Evolutionary conservation across 108 stramenopile species (phyloP), one percentile per base, ranked within the genome.

Genomic region (Pseudonitzschia delicatissima): DNA sequence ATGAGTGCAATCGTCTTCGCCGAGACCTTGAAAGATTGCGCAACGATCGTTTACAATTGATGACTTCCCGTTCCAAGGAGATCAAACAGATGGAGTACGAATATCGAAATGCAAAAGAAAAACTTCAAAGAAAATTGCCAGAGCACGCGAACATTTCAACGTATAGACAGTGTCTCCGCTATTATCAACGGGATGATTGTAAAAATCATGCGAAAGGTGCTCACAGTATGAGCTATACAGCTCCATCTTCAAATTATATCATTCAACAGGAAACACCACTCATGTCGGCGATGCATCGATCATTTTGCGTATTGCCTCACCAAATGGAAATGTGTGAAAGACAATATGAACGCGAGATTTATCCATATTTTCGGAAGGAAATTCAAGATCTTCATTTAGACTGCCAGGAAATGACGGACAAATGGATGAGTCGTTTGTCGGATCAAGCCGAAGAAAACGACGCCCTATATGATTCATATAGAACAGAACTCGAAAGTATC

Each of bases 271-370:
- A 61, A 20, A 61, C 60, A 21, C 35, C 0, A 3, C 60, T 61
- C 26, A 6, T 61, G 3, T 61, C 60, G 21, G 32, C 39, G 21
- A 23, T 61, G 60, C 60, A 61, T 25, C 60, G 60, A 8, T 37
- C 60, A 2, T 61, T 61, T 61, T 40, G 20, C 5, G 60, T 61
- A 7, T 12, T 61, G 5, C 60, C 60, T 4, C 20, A 61, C 39
- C 60, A 61, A 25, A 61, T 61, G 9, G 60, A 40, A 42, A 20
- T 61, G 23, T 11, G 8, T 4, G 39, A 61, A 13, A n/a, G 32
- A 5, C 23, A 42, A 28, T 61, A 40, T 37, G 31, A 42, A 26
- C 21, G 26, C 25, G 21, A 61, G 2, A 9, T 61, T 2, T 42
- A 40, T 36, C 39, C 37, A 1, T 61, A 40, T 15, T 40, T 61